A percentile compares a stretch with the other conserved stretches of the same genome.
phyloP scores from a whole-genome alignment of 2,329 filamentous ascomycete species.

The Fonsecaea pedrosoi region DNA sequence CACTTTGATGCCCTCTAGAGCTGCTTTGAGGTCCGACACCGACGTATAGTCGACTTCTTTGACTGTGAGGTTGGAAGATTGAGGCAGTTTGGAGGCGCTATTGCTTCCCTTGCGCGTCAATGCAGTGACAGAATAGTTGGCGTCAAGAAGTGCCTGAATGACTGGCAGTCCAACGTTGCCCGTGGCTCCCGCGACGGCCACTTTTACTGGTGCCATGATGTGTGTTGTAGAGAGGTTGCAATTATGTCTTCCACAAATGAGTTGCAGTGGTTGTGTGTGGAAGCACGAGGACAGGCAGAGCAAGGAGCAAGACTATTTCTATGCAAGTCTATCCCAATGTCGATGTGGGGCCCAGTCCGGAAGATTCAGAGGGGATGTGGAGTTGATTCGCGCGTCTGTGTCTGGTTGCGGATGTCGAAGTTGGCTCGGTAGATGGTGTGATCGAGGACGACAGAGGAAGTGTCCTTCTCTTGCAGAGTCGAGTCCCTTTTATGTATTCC shows the following conservation, averaged over 20 bases:
- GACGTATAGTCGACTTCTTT: constrained; percentile 44
- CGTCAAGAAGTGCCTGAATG: constrained; percentile 30
- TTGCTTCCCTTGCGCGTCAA: constrained; percentile 33
- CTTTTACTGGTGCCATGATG: constrained; percentile 30
- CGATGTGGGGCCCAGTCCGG: constrained; percentile 14
- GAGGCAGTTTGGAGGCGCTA: constrained; percentile 28
- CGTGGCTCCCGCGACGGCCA: constrained; percentile 38
- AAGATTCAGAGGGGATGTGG: constrained; percentile 22
- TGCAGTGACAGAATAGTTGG: constrained; percentile 30
- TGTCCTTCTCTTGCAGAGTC: not conserved
- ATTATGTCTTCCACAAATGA: not conserved
- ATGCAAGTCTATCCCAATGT: not conserved
- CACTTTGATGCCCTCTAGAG: constrained; percentile 43
- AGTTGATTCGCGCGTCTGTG: constrained; percentile 3
- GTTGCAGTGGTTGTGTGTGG: not conserved
- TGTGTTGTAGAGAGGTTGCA: not conserved
- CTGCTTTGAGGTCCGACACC: constrained; percentile 38
- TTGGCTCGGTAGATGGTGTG: constrained; percentile 12
- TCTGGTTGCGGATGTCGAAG: not conserved
- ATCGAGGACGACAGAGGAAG: not conserved
- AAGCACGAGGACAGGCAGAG: not conserved
- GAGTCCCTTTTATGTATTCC: not conserved
- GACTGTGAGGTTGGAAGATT: constrained; percentile 28
- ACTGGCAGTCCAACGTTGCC: constrained; percentile 35
- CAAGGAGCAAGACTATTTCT: not conserved